Evolutionary conservation across 2,329 filamentous ascomycete species (phyloP).

Genomic region (Phialophora macrospora): DNA sequence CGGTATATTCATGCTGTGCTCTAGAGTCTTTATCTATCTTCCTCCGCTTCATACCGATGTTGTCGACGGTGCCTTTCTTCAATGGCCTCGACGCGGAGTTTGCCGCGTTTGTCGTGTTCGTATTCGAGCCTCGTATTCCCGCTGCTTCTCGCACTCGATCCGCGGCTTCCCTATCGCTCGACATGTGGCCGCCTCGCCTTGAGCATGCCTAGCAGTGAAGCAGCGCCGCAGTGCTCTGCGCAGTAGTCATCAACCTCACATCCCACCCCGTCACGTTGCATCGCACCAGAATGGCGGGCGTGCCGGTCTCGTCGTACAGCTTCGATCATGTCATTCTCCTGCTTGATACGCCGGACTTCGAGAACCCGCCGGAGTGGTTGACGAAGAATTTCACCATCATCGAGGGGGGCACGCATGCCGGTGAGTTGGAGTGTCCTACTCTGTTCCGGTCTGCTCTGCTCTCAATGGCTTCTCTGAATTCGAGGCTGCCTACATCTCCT

Average conservation of each 20-base stretch:
- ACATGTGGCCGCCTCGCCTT: neutral
- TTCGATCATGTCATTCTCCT: slow-evolving; percentile 40
- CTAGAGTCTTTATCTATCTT: neutral
- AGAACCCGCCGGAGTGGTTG: slow-evolving; percentile 38
- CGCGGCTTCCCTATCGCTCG: neutral
- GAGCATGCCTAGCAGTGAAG: neutral
- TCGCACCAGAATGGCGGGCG: slow-evolving; percentile 16
- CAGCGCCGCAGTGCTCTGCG: no score
- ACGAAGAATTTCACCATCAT: slow-evolving; percentile 39
- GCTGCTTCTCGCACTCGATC: neutral
- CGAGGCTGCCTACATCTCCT: neutral
- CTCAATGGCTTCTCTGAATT: neutral
- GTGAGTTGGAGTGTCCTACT: slow-evolving; percentile 13
- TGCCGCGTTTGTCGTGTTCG: neutral
- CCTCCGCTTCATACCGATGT: neutral
- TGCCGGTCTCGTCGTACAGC: slow-evolving; percentile 22
- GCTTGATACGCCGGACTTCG: slow-evolving; percentile 35
- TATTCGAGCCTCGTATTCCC: neutral
- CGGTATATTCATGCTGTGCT: neutral
- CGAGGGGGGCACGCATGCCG: slow-evolving; percentile 39
- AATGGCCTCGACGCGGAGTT: neutral
- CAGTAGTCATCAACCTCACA: neutral
- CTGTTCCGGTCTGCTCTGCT: neutral
- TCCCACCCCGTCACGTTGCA: no score
- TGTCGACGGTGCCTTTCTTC: neutral